Evolutionary conservation across 208 protist species (phyloP), one percentile per base, ranked within the genome.

Genomic region (Entamoeba histolytica): DNA sequence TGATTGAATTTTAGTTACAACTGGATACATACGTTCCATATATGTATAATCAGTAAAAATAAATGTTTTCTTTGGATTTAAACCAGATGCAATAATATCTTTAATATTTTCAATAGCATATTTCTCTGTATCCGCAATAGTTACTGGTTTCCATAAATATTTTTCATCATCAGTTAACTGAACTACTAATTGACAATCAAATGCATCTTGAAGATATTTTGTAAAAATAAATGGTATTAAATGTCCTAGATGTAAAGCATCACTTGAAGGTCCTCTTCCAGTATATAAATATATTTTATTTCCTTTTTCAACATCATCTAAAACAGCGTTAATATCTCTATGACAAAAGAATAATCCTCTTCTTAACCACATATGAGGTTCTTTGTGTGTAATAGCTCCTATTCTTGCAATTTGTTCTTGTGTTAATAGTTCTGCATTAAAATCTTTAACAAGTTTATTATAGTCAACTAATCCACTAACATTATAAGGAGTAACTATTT

Each of bases 101-200:
- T 99, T 99, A 49, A 61, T 19, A 96, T 99, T 99, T 95, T 98
- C 97, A 35, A 92, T 57, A 14, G 97, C 97, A 31, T 98, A 94
- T 39, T 95, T 92, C 49, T 97, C 95, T 14, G 95, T 94, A 93
- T 97, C 95, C 8, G 96, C 96, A 12, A 98, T 94, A 17, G 95
- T 94, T 69, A 98, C 95, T 94, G 97, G 97, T 92, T 99, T 99
- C 94, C 98, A 99, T 51, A 99, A 96, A 92, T 97, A 99, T 96
- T 99, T 99, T 95, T 99, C 99, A 95, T 99, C 99, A 94, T 99
- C 99, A 35, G 98, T 99, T 94, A 99, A 97, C 95, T 99, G 98
- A 93, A 99, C 98, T 10, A 99, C 98, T 10, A 99, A 94, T 23
- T 98, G 98, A n/a, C 98, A 97, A 44, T 97, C 94, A 92, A 99